A percentile compares a stretch with the other conserved stretches of the same genome.
phyloP scores from a whole-genome alignment of 345 rosid species.

The Murraya paniculata region DNA sequence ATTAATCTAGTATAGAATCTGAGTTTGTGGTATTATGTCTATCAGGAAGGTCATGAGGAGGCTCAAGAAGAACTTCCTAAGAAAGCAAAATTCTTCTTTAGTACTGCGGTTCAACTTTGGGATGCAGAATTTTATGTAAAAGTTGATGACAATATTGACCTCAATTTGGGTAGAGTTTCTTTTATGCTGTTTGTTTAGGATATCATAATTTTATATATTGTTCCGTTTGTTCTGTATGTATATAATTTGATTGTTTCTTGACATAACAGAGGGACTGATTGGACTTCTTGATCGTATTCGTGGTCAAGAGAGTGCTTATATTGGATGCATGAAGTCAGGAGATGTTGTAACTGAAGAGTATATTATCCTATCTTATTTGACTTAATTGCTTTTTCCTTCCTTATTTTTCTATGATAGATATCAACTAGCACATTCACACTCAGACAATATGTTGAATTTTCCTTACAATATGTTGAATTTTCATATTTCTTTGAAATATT shows the following conservation, averaged over 20 bases:
- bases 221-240: background rate
- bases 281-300: constrained; percentile 65
- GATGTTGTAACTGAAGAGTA: constrained; percentile 77
- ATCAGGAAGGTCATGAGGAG: constrained; percentile 94
- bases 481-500: background rate
- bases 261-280: constrained; percentile 67
- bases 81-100: constrained; percentile 82
- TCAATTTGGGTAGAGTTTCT: constrained; percentile 71
- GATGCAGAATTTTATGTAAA: constrained; percentile 91
- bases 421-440: background rate
- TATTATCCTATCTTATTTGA: constrained; percentile 16
- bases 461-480: background rate
- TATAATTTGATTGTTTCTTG: constrained; percentile 15
- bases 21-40: constrained; percentile 13
- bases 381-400: background rate
- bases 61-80: constrained; percentile 87
- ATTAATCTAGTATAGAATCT: constrained; percentile 7
- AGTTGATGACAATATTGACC: constrained; percentile 74
- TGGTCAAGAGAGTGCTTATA: constrained; percentile 71
- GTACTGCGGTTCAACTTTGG: constrained; percentile 87
- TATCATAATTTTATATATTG: constrained; percentile 9
- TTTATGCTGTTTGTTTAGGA: constrained; percentile 9
- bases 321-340: constrained; percentile 99
- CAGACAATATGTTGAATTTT: background rate
- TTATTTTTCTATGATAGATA: background rate